These are phyloP conservation scores for Pisolithus tinctorius DNA, from an alignment of 768 basidiomycete species.

Conservation along the genomic window DNA sequence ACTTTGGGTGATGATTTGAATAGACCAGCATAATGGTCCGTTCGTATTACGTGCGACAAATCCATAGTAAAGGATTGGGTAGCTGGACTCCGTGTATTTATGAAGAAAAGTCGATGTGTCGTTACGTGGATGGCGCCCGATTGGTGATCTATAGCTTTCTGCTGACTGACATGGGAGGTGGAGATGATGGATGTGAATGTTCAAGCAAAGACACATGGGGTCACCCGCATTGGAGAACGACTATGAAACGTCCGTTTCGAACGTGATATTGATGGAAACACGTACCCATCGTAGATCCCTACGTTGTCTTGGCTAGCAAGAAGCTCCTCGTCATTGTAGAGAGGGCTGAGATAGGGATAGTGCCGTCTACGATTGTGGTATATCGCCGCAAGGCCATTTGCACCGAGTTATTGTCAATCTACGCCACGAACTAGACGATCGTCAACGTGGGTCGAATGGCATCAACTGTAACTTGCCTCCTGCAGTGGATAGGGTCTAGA, in stretches of 20 bases:
- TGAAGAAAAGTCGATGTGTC: slow-evolving; percentile 81
- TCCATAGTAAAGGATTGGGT: slow-evolving; percentile 61
- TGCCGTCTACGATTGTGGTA: slow-evolving; percentile 58
- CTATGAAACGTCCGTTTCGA: slow-evolving; percentile 6
- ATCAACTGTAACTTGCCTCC: neutral
- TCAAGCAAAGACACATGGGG: slow-evolving; percentile 2
- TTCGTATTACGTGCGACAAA: slow-evolving; percentile 59
- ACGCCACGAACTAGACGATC: neutral
- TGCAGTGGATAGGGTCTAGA: no score
- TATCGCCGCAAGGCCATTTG: slow-evolving; percentile 53
- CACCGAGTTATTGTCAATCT: neutral
- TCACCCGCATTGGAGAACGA: slow-evolving; percentile 5
- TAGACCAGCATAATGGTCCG: slow-evolving; percentile 85
- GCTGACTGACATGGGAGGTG: slow-evolving; percentile 46
- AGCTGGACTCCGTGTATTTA: slow-evolving; percentile 46
- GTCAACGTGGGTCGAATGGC: neutral
- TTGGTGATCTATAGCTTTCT: slow-evolving; percentile 80
- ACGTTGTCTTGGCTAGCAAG: slow-evolving; percentile 69
- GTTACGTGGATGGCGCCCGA: slow-evolving; percentile 67
- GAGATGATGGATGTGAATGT: slow-evolving; percentile 23
- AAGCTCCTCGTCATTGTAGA: slow-evolving; percentile 78
- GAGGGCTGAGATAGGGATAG: slow-evolving; percentile 71
- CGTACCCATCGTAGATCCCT: slow-evolving; percentile 91
- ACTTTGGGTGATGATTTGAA: slow-evolving; percentile 88
- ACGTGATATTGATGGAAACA: slow-evolving; percentile 7